Percentiles rank a stretch among this genome's conserved stretches.
Evolutionary conservation across 805 yeast species (phyloP).

Genomic region (Ogataea ramenticola): DNA sequence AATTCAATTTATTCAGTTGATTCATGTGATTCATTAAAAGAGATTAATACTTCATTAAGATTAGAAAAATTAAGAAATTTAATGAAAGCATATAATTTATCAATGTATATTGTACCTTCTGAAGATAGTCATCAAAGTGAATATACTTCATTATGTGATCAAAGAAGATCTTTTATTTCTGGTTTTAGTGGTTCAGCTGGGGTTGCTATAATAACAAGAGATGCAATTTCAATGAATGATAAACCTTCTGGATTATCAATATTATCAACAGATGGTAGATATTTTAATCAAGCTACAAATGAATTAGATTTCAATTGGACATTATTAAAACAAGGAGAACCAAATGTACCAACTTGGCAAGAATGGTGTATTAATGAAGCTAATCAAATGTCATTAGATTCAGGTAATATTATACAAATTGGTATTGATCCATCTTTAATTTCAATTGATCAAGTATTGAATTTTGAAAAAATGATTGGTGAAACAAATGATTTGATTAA

Average conservation of each 20-base stretch:
- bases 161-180: constrained; percentile 46
- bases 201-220: constrained; percentile 50
- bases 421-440: constrained; percentile 46
- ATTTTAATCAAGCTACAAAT: constrained; percentile 50
- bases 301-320: constrained; percentile 58
- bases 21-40: constrained; percentile 21
- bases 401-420: constrained; percentile 26
- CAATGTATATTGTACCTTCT: constrained; percentile 58
- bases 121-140: constrained; percentile 64
- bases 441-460: constrained; percentile 28
- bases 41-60: constrained; percentile 53
- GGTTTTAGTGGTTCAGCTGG: constrained; percentile 62
- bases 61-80: constrained; percentile 51
- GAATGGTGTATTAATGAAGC: constrained; percentile 51
- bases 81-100: constrained; percentile 55
- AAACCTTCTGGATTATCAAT: constrained; percentile 50
- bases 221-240: constrained; percentile 40
- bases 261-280: constrained; percentile 54
- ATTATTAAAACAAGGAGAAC: constrained; percentile 44
- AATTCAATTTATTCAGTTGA: constrained; percentile 6
- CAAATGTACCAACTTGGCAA: constrained; percentile 48
- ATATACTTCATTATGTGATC: constrained; percentile 46
- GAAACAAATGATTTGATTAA: constrained; percentile 31
- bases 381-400: constrained; percentile 39
- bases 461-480: constrained; percentile 26